Evolutionary conservation across 75 land plant genomes (phyloP), one percentile per base, ranked within the genome.

Genomic region (Azolla pinnata): DNA sequence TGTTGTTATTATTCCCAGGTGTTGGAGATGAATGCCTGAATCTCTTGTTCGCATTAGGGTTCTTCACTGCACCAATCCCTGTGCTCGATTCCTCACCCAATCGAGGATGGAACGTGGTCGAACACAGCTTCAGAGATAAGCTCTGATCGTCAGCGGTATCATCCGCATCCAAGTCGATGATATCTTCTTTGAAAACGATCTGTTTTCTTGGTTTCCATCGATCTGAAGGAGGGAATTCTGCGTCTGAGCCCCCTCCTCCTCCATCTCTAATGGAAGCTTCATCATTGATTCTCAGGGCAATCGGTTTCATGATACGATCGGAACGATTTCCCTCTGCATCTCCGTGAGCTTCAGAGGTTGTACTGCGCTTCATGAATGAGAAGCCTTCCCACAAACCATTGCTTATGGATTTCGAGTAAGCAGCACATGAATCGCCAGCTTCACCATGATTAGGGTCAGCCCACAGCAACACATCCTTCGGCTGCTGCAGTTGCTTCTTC

Each of bases 11-110:
- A n/a, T n/a, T n/a, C n/a, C n/a, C n/a, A n/a, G n/a, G n/a, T n/a
- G n/a, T n/a, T n/a, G 76, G 76, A 55, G 77, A 73, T 35, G 77
- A 58, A 3, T 61, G 63, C n/a, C 77, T 64, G 65, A 35, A 52
- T 3, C 75, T 67, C 56, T 74, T 74, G n/a, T n/a, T n/a, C n/a
- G n/a, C n/a, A n/a, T n/a, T n/a, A n/a, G n/a, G n/a, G 24, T 16
- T 64, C 29, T 49, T 58, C 57, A 64, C 59, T 29, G 68, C 64
- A 60, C 71, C 63, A 33, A 32, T 70, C 9, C 19, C 57, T 12
- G 55, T 31, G 40, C n/a, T n/a, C n/a, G n/a, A n/a, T n/a, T 64
- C 77, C 28, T 66, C 68, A 10, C 50, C 45, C n/a, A 29, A 66
- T 29, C 32, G 20, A 31, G 33, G 35, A 12, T 47, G n/a, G 20